Evolutionary conservation across 2,329 filamentous ascomycete genomes (phyloP), one percentile per base, ranked within the genome.

Genomic region (Parascedosporium putredinis): DNA sequence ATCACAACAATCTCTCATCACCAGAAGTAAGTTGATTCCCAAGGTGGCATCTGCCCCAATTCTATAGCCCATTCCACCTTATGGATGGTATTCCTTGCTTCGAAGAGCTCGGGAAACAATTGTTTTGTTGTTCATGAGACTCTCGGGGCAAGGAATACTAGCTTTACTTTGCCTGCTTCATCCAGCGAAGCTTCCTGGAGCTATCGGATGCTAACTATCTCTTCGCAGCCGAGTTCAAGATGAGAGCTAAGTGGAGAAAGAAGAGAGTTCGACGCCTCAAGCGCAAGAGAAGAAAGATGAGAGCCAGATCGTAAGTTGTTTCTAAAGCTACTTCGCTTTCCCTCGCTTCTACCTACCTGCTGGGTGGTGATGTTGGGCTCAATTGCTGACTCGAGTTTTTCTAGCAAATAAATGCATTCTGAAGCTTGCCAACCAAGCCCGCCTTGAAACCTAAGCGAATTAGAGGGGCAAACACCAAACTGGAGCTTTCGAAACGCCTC

Each of bases 251-350:
- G 82, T 97, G 93, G 93, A 93, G 91, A 82, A 98, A 98, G 87
- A 98, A 98, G 91, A 83, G 93, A 73, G 90, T 95, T 77, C 83
- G 93, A 68, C 85, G 93, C 75, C 88, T 98, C 74, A 97, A 97
- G 86, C 86, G 90, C 72, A 98, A 98, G 90, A 89, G 93, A 79
- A 94, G 93, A 89, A 98, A 98, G 91, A 95, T 93, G 78, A 84
- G 93, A 73, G 93, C 91, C 67, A 79, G 93, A 78, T 90, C 84
- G 93, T 97, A 81, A 81, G 89, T 76, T 31, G 18, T n/a, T 14
- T 16, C 18, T 38, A 23, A 14, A n/a, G 22, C 23, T 12, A 5
- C 7, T 10, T 45, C 23, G 43, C 20, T 10, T n/a, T 36, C 14
- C n/a, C n/a, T 18, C 3, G n/a, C 3, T 16, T 18, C 33, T 16